phyloP scores from a whole-genome alignment of 805 yeast genomes.

The Jamesozyma piceae region DNA sequence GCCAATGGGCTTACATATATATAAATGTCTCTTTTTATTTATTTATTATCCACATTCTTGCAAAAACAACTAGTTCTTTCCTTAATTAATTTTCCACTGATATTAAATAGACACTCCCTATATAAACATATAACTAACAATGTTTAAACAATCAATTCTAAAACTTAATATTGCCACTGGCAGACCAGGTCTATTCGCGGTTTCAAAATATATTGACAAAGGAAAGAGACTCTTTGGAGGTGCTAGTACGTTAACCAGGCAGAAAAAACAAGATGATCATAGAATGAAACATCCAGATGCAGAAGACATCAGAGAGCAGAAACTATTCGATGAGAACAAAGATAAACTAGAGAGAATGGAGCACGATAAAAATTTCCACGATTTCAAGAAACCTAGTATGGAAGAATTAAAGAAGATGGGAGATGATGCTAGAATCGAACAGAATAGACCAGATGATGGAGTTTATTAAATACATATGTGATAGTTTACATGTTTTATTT shows the following conservation, averaged over 20 bases:
- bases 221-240: neutral
- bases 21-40: too few relatives aligned
- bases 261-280: slow-evolving; percentile 3
- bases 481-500: neutral
- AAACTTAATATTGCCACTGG: neutral
- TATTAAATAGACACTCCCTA: too few relatives aligned
- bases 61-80: too few relatives aligned
- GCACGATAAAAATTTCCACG: slow-evolving; percentile 10
- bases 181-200: neutral
- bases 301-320: slow-evolving; percentile 19
- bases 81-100: too few relatives aligned
- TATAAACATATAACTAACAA: too few relatives aligned
- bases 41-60: too few relatives aligned
- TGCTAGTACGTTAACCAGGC: neutral
- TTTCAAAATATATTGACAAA: too few relatives aligned
- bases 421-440: slow-evolving; percentile 28
- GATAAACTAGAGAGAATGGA: slow-evolving; percentile 23
- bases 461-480: slow-evolving; percentile 16
- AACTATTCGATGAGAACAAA: slow-evolving; percentile 22
- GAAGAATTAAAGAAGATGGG: slow-evolving; percentile 24
- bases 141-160: neutral
- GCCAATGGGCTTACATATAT: too few relatives aligned
- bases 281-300: slow-evolving; percentile 13
- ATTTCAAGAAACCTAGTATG: slow-evolving; percentile 14
- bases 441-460: slow-evolving; percentile 31